phyloP scores from a whole-genome alignment of 495 filamentous ascomycete species.

The Neurospora terricola region DNA sequence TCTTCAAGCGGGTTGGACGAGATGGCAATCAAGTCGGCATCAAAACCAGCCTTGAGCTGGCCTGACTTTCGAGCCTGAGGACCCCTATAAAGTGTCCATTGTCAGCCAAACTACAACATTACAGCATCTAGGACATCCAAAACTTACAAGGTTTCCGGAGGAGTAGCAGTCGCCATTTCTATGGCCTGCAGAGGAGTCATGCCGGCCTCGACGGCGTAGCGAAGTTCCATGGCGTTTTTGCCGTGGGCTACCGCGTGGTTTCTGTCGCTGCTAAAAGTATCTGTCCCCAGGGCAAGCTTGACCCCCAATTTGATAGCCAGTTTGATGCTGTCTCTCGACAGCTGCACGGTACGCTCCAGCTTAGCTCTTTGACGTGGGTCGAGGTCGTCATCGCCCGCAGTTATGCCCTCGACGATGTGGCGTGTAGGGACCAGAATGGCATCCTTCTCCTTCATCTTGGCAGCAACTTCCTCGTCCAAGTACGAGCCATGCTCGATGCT shows the following conservation, averaged over 20 bases:
- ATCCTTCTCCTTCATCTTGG: conserved; percentile 36
- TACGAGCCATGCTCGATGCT: conserved; percentile 40
- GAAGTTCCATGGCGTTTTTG: conserved; percentile 39
- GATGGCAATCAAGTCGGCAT: conserved; percentile 41
- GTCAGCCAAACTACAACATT: not conserved
- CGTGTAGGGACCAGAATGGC: conserved; percentile 37
- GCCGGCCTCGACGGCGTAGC: conserved; percentile 39
- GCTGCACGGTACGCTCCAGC: conserved; percentile 16
- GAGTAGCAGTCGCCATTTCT: conserved; percentile 42
- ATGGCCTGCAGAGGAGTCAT: conserved; percentile 43
- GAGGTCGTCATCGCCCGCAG: conserved; percentile 20
- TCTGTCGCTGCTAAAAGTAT: conserved; percentile 15
- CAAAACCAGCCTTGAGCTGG: conserved; percentile 37
- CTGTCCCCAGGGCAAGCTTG: conserved; percentile 35
- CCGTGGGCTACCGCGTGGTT: conserved; percentile 13
- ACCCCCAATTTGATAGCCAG: conserved; percentile 32
- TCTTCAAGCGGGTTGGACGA: conserved; percentile 35
- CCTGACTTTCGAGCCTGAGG: conserved; percentile 36
- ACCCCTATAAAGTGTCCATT: conserved; percentile 6
- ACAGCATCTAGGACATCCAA: not conserved
- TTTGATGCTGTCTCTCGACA: conserved; percentile 11
- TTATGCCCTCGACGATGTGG: conserved; percentile 28
- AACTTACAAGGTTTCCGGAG: conserved; percentile 28
- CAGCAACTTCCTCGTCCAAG: conserved; percentile 36
- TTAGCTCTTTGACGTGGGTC: conserved; percentile 25